Percentiles rank a stretch among this genome's conserved stretches.
Conservation (phyloP, 2,329 filamentous ascomycete species). For the Epichloe baconii region DNA sequence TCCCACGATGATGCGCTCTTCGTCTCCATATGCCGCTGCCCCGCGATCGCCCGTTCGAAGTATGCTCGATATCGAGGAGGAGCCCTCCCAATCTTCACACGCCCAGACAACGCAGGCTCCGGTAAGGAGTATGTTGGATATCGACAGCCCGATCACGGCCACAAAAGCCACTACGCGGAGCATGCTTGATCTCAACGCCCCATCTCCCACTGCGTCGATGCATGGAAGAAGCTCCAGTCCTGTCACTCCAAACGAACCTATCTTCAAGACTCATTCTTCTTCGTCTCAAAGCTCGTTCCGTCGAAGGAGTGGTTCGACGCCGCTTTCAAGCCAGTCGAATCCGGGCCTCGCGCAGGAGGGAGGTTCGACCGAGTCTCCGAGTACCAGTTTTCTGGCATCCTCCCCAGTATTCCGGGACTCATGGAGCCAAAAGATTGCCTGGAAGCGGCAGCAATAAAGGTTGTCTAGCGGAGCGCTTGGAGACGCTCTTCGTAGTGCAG, state of each 20-base stretch:
- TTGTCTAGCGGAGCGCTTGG: slow-evolving; percentile 29
- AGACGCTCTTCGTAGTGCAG: slow-evolving; percentile 40
- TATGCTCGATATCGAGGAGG: slow-evolving; percentile 47
- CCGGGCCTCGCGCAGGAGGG: slow-evolving; percentile 21
- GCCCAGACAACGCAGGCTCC: slow-evolving; percentile 32
- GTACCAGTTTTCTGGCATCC: slow-evolving; percentile 49
- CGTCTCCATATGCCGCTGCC: slow-evolving; percentile 40
- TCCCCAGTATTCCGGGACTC: slow-evolving; percentile 4
- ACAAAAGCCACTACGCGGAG: slow-evolving; percentile 31
- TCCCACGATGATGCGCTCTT: slow-evolving; percentile 28
- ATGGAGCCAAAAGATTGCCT: slow-evolving; percentile 21
- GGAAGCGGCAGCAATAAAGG: slow-evolving; percentile 17
- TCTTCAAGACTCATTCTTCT: slow-evolving; percentile 12
- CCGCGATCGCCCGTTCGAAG: slow-evolving; percentile 56
- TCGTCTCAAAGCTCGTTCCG: slow-evolving; percentile 15
- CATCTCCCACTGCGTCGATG: slow-evolving; percentile 17
- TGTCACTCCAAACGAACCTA: slow-evolving; percentile 17
- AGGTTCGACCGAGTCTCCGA: slow-evolving; percentile 33
- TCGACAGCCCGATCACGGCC: slow-evolving; percentile 30
- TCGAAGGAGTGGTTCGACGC: slow-evolving; percentile 43
- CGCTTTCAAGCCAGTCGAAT: slow-evolving; percentile 31
- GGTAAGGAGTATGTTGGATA: slow-evolving; percentile 53
- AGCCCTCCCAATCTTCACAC: slow-evolving; percentile 10
- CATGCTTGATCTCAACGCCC: slow-evolving; percentile 37
- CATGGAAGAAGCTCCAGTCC: slow-evolving; percentile 21